These are phyloP conservation scores for Pythium folliculosum DNA, from an alignment of 352 stramenopile species.

Conservation along the genomic window DNA sequence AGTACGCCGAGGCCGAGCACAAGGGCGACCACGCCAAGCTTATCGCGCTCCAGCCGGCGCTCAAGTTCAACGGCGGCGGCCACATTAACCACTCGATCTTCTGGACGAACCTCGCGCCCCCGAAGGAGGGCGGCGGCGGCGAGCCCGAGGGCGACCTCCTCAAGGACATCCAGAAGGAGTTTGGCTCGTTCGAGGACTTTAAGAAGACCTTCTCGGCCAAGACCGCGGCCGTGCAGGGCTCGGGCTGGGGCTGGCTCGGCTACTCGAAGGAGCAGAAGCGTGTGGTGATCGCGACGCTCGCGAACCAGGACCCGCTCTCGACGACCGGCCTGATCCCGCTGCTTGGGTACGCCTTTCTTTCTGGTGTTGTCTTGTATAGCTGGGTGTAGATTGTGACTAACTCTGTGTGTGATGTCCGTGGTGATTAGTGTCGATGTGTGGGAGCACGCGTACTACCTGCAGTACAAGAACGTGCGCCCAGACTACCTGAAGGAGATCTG, in stretches of 20 bases:
- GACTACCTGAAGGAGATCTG: constrained; percentile 95
- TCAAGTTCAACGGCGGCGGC: constrained; percentile 98
- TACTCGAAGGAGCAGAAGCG: constrained; percentile 86
- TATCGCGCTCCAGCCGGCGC: constrained; percentile 89
- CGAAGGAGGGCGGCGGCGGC: constrained; percentile 72
- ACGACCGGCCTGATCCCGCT: constrained; percentile 96
- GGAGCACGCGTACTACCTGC: constrained; percentile 96
- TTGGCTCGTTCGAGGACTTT: constrained; percentile 93
- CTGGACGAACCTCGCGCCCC: constrained; percentile 95
- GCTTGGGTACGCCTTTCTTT: constrained; percentile 56
- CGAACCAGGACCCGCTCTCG: constrained; percentile 96
- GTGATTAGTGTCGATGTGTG: constrained; percentile 95
- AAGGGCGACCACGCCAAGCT: constrained; percentile 90
- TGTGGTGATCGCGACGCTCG: constrained; percentile 88
- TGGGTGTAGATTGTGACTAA: not conserved
- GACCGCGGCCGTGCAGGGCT: constrained; percentile 95
- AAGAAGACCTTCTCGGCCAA: constrained; percentile 88
- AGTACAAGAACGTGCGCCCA: constrained; percentile 96
- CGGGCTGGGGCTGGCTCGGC: constrained; percentile 98
- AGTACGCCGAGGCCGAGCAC: constrained; percentile 89
- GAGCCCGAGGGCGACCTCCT: constrained; percentile 84
- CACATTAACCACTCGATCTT: constrained; percentile 99
- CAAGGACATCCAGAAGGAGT: constrained; percentile 91
- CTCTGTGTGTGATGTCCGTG: constrained; percentile 1
- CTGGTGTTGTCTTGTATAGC: not conserved